Conservation (phyloP, 805 yeast species). For the Sugiyamaella smithiae region DNA sequence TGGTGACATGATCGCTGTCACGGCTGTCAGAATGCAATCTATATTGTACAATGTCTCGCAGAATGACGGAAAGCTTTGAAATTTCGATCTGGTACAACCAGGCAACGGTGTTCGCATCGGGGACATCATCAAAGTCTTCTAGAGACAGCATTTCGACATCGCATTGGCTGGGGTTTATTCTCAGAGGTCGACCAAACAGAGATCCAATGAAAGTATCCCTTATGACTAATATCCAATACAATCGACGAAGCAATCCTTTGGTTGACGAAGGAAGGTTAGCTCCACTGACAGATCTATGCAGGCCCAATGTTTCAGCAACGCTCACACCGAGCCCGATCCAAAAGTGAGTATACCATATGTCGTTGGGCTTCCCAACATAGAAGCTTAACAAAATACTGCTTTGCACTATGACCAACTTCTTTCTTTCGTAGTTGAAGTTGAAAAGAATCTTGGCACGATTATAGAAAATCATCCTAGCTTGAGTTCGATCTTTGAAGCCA, state of each 20-base stretch:
- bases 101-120: neutral
- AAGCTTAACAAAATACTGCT: constrained; percentile 9
- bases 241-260: constrained; percentile 9
- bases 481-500: constrained; percentile 4
- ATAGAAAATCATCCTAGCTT: constrained; percentile 14
- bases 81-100: neutral
- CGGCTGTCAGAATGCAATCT: constrained; percentile 7
- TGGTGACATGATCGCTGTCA: constrained; percentile 1
- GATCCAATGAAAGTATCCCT: constrained; percentile 16
- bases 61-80: constrained; percentile 4
- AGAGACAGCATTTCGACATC: constrained; percentile 17
- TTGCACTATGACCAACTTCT: constrained; percentile 13
- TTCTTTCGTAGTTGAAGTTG: constrained; percentile 8
- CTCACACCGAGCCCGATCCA: constrained; percentile 15
- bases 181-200: constrained; percentile 17
- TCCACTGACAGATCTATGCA: constrained; percentile 14
- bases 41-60: constrained; percentile 11
- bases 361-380: constrained; percentile 16
- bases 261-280: constrained; percentile 6
- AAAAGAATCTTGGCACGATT: constrained; percentile 14
- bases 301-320: constrained; percentile 16
- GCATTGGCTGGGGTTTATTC: constrained; percentile 12
- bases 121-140: constrained; percentile 15
- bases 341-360: constrained; percentile 13
- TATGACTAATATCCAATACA: constrained; percentile 19